Evolutionary conservation across 495 filamentous ascomycete species (phyloP), one percentile per base, ranked within the genome.

Genomic region (Beverwykella pulmonaria): DNA sequence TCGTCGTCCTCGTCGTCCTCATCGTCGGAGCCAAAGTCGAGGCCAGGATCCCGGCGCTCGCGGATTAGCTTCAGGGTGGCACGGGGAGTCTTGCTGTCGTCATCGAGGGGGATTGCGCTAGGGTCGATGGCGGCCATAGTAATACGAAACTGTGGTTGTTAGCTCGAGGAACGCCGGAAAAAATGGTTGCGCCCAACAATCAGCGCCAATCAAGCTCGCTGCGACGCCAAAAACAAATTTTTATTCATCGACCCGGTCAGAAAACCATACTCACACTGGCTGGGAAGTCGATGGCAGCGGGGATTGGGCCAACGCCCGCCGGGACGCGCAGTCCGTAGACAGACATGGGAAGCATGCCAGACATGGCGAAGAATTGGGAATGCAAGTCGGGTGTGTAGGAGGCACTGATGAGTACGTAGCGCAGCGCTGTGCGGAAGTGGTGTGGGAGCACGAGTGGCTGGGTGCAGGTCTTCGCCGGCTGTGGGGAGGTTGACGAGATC

Each of bases 91-190:
- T 79, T 79, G 76, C 82, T 83, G 49, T 87, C 80, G 60, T 87
- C 83, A 36, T 85, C 82, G 46, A 71, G 60, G 41, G 90, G 86
- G 50, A 80, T 82, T 66, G 90, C 89, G 71, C 86, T 90, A 34
- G 94, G 94, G 76, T 99, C 93, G 72, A 99, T 88, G 71, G 94
- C 94, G 71, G 95, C 94, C 94, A 99, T 99, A 73, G 92, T 97
- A 69, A 99, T 89, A 72, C 91, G 92, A 80, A 96, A 92, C 93
- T 97, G 70, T 15, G 32, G 26, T n/a, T 61, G 58, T 64, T 32
- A 76, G 62, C 73, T 15, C 34, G 22, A 53, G 59, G 9, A 23
- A 12, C 32, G 32, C 32, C 32, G 32, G 32, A 12, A n/a, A 36
- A 17, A 12, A 14, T 10, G 36, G 26, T 34, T 52, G 26, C 27